Evolutionary conservation across 805 yeast species (phyloP), one percentile per base, ranked within the genome.

Genomic region (Phaffomyces antillensis): DNA sequence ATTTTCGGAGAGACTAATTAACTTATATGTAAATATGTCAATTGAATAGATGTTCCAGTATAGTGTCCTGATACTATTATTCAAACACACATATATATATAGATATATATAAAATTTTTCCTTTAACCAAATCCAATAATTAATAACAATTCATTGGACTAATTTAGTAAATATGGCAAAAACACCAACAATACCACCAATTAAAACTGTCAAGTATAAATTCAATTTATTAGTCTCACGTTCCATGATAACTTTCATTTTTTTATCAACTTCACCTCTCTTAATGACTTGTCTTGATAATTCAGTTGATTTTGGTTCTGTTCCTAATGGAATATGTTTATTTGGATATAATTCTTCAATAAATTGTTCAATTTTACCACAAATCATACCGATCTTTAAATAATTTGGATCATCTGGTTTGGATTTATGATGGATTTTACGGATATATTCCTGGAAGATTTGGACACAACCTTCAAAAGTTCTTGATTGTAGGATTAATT

Each of bases 291-390:
- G 70, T 41, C 63, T 55, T 43, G 63, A 65, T 15, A 66, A 51
- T 39, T 52, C 59, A 10, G 72, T 65, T 44, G 62, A 54, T 40
- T 64, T 62, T 49, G 73, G 69, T 32, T 61, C 64, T 36, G 73
- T 76, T 18, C 83, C 82, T 7, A 47, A 44, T 37, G 90, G 90
- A 42, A 81, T 59, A 45, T 82, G 71, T 15, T 43, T 37, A 13
- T 63, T 63, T 51, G 90, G 93, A 61, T 80, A 79, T 75, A 85
- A 72, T 41, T 72, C 70, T 61, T 91, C 96, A 56, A 91, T 81
- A 64, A 79, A 84, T 68, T 86, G 96, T 59, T 88, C 96, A 52
- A 93, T 79, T 64, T 86, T 84, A 43, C 93, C 96, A 63, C 96
- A 85, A 52, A 79, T 77, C 52, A 87, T 78, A 55, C 95, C 95